Base-by-base conservation (phyloP, 495 filamentous ascomycete species). In the Talaromyces liani region DNA sequence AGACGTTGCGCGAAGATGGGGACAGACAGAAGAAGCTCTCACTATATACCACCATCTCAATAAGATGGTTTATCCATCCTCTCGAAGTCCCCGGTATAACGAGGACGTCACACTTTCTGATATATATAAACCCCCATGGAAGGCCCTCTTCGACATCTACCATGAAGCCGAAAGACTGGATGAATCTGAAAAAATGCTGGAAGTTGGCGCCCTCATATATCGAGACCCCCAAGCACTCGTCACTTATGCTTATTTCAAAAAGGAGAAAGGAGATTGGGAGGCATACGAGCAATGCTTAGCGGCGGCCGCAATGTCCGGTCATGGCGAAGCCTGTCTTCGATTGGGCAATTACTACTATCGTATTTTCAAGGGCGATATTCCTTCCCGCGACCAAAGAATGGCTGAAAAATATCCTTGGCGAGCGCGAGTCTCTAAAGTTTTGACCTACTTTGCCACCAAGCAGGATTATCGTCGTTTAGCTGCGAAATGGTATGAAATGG, bases 281-380 rank as follows among this genome's bases (percentile, higher is more conserved):
- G 20, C 18, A 25, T 80, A 80, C 63, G 76, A 78, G 61, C 64
- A 76, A 59, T 72, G 54, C 58, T 75, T 80, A 72, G 61, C 18
- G 57, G 68, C 70, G 51, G 76, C 77, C 27, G 77, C 77, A 0
- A 66, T 65, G 2, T 55, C 67, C 1, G 75, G 73, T 0, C 18
- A 73, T 20, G 6, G 6, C 0, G 51, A 65, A 6, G 77, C 78
- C 1, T 74, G 73, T 63, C 47, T 69, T 6, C 72, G 69, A 58
- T 63, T 80, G 14, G 78, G 69, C 2, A 77, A 77, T 58, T 76
- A 69, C 65, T 80, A 80, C 61, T 76, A 73, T 57, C 69, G 67
- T 27, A 77, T 67, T 7, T 72, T 45, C 18, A 63, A 65, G 9
- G 72, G 75, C 1, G 49, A 59, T 20, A 69, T 69, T 58, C 68